These are phyloP conservation scores for Fragilaria radians DNA, from an alignment of 108 stramenopile genomes.

Conservation along the genomic window DNA sequence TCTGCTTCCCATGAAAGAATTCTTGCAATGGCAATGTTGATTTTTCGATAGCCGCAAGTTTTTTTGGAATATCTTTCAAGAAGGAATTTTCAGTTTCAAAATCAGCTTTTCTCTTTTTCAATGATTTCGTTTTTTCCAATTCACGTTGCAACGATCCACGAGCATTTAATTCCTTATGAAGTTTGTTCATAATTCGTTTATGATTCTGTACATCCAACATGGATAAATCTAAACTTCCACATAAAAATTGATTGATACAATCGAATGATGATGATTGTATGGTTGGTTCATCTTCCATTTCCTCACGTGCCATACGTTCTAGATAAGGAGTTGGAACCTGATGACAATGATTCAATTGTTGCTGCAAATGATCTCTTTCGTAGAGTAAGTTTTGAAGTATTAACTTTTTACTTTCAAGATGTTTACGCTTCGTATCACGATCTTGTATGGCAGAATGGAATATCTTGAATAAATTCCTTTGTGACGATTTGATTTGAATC, in stretches of 20 bases:
- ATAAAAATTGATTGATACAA: constrained; percentile 2
- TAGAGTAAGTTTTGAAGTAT: constrained; percentile 6
- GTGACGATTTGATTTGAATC: constrained; percentile 21
- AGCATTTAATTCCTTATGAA: constrained; percentile 19
- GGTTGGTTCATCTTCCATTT: background rate
- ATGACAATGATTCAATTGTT: background rate
- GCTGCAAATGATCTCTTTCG: constrained; percentile 8
- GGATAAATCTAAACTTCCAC: constrained; percentile 12
- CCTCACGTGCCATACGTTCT: constrained; percentile 1
- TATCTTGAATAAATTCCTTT: constrained; percentile 14
- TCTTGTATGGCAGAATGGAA: constrained; percentile 1
- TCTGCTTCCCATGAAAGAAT: constrained; percentile 30
- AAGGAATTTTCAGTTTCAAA: constrained; percentile 23
- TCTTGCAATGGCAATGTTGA: constrained; percentile 49
- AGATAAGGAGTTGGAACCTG: constrained; percentile 1
- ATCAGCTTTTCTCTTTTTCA: constrained; percentile 21
- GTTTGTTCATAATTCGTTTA: constrained; percentile 16
- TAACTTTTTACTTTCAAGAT: constrained; percentile 13
- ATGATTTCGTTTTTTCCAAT: constrained; percentile 25
- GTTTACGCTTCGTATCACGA: constrained; percentile 11
- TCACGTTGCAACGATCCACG: constrained; percentile 25
- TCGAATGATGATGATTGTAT: background rate
- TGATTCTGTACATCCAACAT: constrained; percentile 27
- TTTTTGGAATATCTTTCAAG: constrained; percentile 40
- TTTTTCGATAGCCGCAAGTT: constrained; percentile 51